A percentile compares a stretch with the other conserved stretches of the same genome.
phyloP scores from a whole-genome alignment of 345 rosid species.

The Brassica juncea region DNA sequence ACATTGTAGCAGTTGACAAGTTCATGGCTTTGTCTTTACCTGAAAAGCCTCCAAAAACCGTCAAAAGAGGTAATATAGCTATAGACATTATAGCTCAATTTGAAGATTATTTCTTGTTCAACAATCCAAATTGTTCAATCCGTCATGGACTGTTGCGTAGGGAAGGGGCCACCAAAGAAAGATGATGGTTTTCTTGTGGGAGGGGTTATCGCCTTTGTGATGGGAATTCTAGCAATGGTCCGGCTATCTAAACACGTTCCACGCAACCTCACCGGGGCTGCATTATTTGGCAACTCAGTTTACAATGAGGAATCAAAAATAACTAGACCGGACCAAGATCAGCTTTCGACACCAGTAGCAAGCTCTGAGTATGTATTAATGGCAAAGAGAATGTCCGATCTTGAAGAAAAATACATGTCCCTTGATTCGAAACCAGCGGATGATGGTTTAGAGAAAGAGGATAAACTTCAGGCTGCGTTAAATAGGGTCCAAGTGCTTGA shows the following conservation, averaged over 20 bases:
- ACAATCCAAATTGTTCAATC: background rate
- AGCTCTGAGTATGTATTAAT: conserved; percentile 53
- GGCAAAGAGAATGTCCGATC: conserved; percentile 66
- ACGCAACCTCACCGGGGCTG: conserved; percentile 55
- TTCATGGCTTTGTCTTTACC: conserved; percentile 46
- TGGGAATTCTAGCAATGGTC: conserved; percentile 65
- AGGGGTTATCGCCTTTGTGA: conserved; percentile 59
- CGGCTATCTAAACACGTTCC: conserved; percentile 63
- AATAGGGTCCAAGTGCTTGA: conserved; percentile 60
- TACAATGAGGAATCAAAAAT: conserved; percentile 2
- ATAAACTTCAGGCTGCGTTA: conserved; percentile 61
- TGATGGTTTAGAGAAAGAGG: conserved; percentile 65
- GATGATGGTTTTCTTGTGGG: conserved; percentile 42
- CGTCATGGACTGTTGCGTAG: conserved; percentile 3
- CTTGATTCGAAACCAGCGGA: conserved; percentile 42
- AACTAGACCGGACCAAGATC: conserved; percentile 13
- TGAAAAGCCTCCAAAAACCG: conserved; percentile 13
- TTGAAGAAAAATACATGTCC: conserved; percentile 58
- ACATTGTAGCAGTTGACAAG: conserved; percentile 51
- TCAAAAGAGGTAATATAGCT: background rate
- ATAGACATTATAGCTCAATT: background rate
- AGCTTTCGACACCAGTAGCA: conserved; percentile 43
- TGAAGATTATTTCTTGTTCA: background rate
- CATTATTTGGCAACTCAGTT: conserved; percentile 45
- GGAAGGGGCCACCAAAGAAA: conserved; percentile 31